Base-by-base conservation (phyloP, 2,329 filamentous ascomycete species). In the Periconia sp. region DNA sequence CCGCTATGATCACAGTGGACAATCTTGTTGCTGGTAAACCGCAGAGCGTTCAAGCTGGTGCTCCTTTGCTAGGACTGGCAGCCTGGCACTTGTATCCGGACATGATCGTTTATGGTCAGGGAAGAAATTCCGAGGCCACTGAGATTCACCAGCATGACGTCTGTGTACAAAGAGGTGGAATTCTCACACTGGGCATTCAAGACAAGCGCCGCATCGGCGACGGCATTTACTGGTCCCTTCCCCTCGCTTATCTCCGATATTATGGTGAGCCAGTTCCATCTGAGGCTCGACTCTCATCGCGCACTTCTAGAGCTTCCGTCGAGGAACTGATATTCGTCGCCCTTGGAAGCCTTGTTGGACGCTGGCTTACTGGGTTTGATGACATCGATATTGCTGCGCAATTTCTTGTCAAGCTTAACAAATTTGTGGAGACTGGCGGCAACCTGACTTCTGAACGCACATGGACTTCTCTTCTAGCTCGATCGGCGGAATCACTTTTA, bases 21-120 rank as follows among this genome's bases (percentile, higher is more conserved):
- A 52, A 49, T 27, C 51, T 65, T 1, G 14, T 63, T 9, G 8
- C 13, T 3, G 62, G 62, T 1, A 30, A 47, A 11, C 54, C 58
- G 10, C 56, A 60, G 17, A 7, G 23, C 6, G 27, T 53, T 7
- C 37, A 53, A 20, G 46, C 49, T n/a, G 60, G 60, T 6, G 50
- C 53, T 19, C 37, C 52, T 14, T 47, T 62, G 0, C 23, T 61
- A 10, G 60, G 45, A 2, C 41, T 52, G 2, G 43, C 35, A 2
- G 18, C 50, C 2, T 62, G 58, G 60, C 54, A 62, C 45, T 20
- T 62, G 2, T 62, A 60, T 45, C 60, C 60, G 1, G 44, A 59
- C 19, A 52, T 60, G n/a, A 14, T 45, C 3, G 49, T 50, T 11
- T 14, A 45, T 14, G 40, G 37, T 45, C 13, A 44, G 48, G 19